Conservation (phyloP, 2,329 filamentous ascomycete species). For the Whalleya microplaca region DNA sequence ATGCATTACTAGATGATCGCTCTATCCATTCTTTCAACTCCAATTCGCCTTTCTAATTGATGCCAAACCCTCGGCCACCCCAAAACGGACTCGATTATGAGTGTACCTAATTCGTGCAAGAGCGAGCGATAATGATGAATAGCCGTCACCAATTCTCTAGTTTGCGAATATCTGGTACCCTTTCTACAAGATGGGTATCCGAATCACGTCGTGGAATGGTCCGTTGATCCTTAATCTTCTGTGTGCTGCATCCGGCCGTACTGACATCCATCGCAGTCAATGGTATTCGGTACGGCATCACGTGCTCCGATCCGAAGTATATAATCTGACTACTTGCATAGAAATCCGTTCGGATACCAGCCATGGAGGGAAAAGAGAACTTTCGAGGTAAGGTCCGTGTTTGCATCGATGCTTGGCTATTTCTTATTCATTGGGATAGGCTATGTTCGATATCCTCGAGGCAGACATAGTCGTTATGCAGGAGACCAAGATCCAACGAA, state of each 20-base stretch:
- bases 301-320: not conserved
- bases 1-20: no score
- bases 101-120: not conserved
- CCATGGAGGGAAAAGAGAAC: slow-evolving; percentile 76
- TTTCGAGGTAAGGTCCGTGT: slow-evolving; percentile 58
- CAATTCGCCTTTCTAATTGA: not conserved
- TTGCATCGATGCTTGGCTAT: not conserved
- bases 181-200: slow-evolving; percentile 65
- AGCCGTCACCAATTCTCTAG: not conserved
- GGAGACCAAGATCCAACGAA: slow-evolving; percentile 93
- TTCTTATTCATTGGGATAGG: slow-evolving; percentile 46
- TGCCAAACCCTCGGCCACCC: not conserved
- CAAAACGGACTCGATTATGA: not conserved
- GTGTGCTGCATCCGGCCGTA: not conserved
- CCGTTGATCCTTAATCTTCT: slow-evolving; percentile 30
- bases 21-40: not conserved
- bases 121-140: not conserved
- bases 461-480: slow-evolving; percentile 95
- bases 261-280: slow-evolving; percentile 61
- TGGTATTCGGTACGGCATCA: slow-evolving; percentile 68
- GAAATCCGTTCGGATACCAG: slow-evolving; percentile 82
- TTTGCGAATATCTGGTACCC: not conserved
- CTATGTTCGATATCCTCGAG: slow-evolving; percentile 93
- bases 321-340: slow-evolving; percentile 38
- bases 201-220: slow-evolving; percentile 90